A percentile compares a stretch with the other conserved stretches of the same genome.
phyloP scores from a whole-genome alignment of 1,284 basidiomycete genomes.

The Grifola frondosa region DNA sequence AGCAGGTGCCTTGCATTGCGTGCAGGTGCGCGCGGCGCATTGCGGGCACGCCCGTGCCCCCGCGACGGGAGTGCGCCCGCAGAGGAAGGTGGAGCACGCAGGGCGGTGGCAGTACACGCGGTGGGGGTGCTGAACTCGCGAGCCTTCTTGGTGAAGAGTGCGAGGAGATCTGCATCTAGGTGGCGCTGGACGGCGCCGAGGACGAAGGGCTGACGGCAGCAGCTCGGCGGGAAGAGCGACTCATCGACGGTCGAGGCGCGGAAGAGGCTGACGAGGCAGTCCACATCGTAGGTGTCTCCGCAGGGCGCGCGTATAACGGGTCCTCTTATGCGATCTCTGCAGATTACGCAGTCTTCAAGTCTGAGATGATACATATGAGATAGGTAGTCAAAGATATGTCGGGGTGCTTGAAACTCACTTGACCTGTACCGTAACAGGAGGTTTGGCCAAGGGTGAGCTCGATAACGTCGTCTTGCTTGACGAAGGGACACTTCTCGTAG shows the following conservation, averaged over 20 bases:
- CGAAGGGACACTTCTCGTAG: too few relatives aligned
- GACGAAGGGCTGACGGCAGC: slow-evolving; percentile 38
- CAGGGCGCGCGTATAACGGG: slow-evolving; percentile 33
- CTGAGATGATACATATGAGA: not conserved
- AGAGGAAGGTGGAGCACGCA: slow-evolving; percentile 54
- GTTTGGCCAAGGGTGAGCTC: too few relatives aligned
- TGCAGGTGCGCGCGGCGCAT: slow-evolving; percentile 41
- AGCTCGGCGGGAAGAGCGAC: slow-evolving; percentile 42
- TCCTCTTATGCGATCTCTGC: slow-evolving; percentile 29
- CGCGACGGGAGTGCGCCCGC: slow-evolving; percentile 32
- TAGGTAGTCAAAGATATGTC: slow-evolving; percentile 2
- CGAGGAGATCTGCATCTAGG: slow-evolving; percentile 24
- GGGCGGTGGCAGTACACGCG: slow-evolving; percentile 42
- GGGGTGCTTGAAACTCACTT: not conserved
- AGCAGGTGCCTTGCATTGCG: slow-evolving; percentile 41
- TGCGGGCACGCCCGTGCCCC: slow-evolving; percentile 31
- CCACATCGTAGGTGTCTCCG: slow-evolving; percentile 37
- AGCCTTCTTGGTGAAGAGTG: slow-evolving; percentile 31
- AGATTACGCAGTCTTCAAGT: slow-evolving; percentile 30
- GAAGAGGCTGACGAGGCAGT: slow-evolving; percentile 39
- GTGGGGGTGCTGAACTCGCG: slow-evolving; percentile 37
- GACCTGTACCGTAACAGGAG: too few relatives aligned
- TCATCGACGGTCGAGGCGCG: slow-evolving; percentile 40
- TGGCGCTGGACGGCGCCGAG: slow-evolving; percentile 24
- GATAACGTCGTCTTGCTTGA: too few relatives aligned